These are phyloP conservation scores for Naematelia encephala DNA, from an alignment of 768 basidiomycete genomes.

Conservation along the genomic window DNA sequence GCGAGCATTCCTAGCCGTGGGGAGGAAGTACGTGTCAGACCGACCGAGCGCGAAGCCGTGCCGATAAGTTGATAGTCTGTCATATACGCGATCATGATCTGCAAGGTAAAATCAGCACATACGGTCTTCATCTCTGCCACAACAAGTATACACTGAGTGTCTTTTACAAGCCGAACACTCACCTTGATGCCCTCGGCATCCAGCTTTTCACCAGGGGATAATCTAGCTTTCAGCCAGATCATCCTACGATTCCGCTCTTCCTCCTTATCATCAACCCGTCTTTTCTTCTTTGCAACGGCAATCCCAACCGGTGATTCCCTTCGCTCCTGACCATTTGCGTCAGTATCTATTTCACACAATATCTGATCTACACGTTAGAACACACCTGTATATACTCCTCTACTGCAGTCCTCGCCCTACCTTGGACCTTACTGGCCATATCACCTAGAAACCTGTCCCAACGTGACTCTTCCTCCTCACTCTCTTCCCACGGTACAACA, in stretches of 20 bases:
- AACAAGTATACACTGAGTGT: background rate
- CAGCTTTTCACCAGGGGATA: slow-evolving; percentile 24
- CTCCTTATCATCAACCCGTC: background rate
- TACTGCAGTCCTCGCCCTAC: slow-evolving; percentile 19
- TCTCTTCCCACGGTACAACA: slow-evolving; percentile 38
- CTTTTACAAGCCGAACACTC: background rate
- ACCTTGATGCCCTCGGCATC: slow-evolving; percentile 35
- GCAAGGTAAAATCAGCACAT: slow-evolving; percentile 6
- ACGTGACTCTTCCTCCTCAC: slow-evolving; percentile 41
- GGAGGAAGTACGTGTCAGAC: slow-evolving; percentile 35
- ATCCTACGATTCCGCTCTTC: slow-evolving; percentile 20
- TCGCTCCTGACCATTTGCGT: slow-evolving; percentile 31
- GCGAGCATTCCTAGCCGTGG: slow-evolving; percentile 49
- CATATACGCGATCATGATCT: slow-evolving; percentile 50
- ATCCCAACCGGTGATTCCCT: slow-evolving; percentile 42
- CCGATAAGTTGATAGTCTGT: slow-evolving; percentile 51
- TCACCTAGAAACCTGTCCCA: slow-evolving; percentile 34
- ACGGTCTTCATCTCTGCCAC: background rate
- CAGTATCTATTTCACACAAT: too few relatives aligned
- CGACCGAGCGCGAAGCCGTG: slow-evolving; percentile 44
- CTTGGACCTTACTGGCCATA: slow-evolving; percentile 11
- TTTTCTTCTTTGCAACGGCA: slow-evolving; percentile 16
- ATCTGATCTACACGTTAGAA: background rate
- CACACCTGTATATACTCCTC: slow-evolving; percentile 44
- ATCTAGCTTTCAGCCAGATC: slow-evolving; percentile 30